Evolutionary conservation across 805 yeast species (phyloP).

Genomic region (Pichia heedii): DNA sequence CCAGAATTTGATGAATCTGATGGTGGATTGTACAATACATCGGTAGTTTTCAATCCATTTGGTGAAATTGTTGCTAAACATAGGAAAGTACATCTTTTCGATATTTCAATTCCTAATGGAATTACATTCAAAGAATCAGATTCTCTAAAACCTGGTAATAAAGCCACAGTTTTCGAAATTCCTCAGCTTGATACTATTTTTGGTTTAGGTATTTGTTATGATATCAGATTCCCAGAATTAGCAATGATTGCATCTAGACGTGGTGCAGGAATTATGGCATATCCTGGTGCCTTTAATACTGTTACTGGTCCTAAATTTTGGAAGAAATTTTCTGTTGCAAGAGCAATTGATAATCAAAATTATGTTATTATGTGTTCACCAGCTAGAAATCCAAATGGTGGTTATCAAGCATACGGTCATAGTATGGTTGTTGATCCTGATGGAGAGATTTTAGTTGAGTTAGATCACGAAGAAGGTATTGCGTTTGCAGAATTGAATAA

Average conservation of each 20-base stretch:
- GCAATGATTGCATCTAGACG: slow-evolving; percentile 62
- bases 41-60: slow-evolving; percentile 56
- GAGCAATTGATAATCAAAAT: slow-evolving; percentile 69
- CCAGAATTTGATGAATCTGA: slow-evolving; percentile 62
- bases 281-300: slow-evolving; percentile 80
- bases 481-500: slow-evolving; percentile 69
- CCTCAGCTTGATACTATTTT: slow-evolving; percentile 52
- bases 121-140: slow-evolving; percentile 80
- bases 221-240: slow-evolving; percentile 71
- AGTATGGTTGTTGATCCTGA: slow-evolving; percentile 55
- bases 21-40: slow-evolving; percentile 59
- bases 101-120: slow-evolving; percentile 85
- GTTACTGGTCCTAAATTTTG: slow-evolving; percentile 80
- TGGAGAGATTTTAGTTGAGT: slow-evolving; percentile 56
- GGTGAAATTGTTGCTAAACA: slow-evolving; percentile 83
- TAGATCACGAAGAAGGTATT: slow-evolving; percentile 71
- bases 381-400: slow-evolving; percentile 55
- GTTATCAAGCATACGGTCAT: slow-evolving; percentile 62
- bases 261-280: slow-evolving; percentile 66
- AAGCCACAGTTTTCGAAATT: slow-evolving; percentile 67
- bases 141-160: slow-evolving; percentile 68
- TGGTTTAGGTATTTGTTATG: slow-evolving; percentile 84
- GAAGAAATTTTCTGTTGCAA: slow-evolving; percentile 63
- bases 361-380: slow-evolving; percentile 80
- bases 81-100: slow-evolving; percentile 86